phyloP scores from a whole-genome alignment of 75 land plant genomes.

The Selaginella tamariscina region DNA sequence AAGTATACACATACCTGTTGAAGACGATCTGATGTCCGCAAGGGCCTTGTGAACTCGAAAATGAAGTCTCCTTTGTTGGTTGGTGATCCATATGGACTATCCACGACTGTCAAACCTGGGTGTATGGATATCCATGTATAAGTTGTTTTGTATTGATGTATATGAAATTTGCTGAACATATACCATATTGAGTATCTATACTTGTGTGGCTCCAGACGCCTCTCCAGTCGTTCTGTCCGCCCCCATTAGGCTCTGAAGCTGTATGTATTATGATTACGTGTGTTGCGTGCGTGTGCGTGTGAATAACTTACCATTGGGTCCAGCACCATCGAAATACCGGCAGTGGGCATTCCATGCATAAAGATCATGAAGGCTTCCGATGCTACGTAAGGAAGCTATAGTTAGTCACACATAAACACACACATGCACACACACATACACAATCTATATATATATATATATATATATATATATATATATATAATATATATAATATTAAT shows the following conservation, averaged over 20 bases:
- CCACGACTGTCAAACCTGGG: constrained; percentile 60
- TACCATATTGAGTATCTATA: constrained; percentile 46
- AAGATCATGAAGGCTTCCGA: constrained; percentile 72
- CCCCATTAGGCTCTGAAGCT: constrained; percentile 14
- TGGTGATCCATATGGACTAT: constrained; percentile 52
- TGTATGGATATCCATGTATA: not conserved
- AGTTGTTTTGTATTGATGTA: not conserved
- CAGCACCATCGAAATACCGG: constrained; percentile 59
- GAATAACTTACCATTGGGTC: constrained; percentile 52
- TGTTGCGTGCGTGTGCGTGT: not conserved
- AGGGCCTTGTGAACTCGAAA: constrained; percentile 89
- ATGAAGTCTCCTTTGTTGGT: constrained; percentile 50
- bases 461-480: no score
- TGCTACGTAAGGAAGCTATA: constrained; percentile 24
- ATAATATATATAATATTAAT: no score
- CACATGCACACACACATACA: no score
- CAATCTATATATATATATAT: no score
- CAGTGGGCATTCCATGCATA: constrained; percentile 94
- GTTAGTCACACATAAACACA: no score
- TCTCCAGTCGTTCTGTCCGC: constrained; percentile 77
- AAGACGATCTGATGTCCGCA: constrained; percentile 78
- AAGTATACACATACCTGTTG: constrained; percentile 61
- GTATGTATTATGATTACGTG: not conserved
- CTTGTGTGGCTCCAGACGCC: constrained; percentile 91
- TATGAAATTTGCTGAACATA: not conserved